Evolutionary conservation across 768 basidiomycete species (phyloP), one percentile per base, ranked within the genome.

Genomic region (Hebeloma cylindrosporum): DNA sequence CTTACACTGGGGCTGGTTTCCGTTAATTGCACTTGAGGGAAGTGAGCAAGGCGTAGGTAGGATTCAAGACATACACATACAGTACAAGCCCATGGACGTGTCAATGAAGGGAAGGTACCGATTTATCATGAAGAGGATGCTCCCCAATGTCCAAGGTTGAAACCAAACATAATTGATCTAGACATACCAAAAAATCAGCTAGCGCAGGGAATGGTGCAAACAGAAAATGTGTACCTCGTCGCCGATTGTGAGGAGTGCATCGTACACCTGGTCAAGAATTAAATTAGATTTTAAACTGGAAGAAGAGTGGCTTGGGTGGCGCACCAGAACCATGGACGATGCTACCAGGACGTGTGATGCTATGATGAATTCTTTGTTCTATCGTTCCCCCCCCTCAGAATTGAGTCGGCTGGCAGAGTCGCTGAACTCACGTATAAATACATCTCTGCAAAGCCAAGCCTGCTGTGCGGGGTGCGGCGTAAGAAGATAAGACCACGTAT

Each of bases 41-140:
- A 35, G 20, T 40, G 27, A 39, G 48, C 9, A 21, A 16, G 23
- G 16, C 27, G 29, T 14, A 29, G 11, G 14, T 9, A 14, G 21
- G 22, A 9, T 26, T n/a, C 30, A 13, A 28, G 17, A 8, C 30
- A 6, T 16, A 40, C 8, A 44, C 51, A 17, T 40, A 58, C 56
- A 14, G 20, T 47, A 47, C 25, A 58, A 28, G 3, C 43, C 41
- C 50, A 58, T 42, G 8, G 43, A 31, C 5, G 46, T 48, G 31
- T 58, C 53, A 14, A 51, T 21, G 42, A 54, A 58, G 9, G 56
- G 56, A 22, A 54, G 22, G 37, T 58, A 58, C 22, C 56, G 56
- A 17, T 58, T 58, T 7, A 50, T 2, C 7, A 43, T 22, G 21
- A 53, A 57, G 6, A 57, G 43, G 4, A 45, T 2, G 8, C 43